Evolutionary conservation across 768 basidiomycete species (phyloP), one percentile per base, ranked within the genome.

Genomic region (Suillus fuscotomentosus): DNA sequence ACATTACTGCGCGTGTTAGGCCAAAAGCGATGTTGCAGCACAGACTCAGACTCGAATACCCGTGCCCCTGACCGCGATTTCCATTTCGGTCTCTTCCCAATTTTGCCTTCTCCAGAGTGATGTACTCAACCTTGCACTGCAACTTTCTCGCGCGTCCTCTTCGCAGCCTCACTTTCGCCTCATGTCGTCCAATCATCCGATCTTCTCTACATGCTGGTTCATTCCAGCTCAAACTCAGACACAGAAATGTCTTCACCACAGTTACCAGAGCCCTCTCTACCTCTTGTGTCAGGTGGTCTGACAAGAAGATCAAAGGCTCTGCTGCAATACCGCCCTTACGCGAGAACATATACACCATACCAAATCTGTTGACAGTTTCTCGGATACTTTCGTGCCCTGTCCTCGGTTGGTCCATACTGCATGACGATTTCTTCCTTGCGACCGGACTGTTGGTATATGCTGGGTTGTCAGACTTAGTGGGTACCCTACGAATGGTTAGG

Each of bases 281-380:
- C 39, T 59, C 24, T 27, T 41, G 39, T 20, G 56, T 36, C 53
- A 64, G 64, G 24, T 42, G 57, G 15, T 39, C 65, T n/a, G 63
- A 63, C 36, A 63, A 61, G 57, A 45, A 65, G 36, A 36, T 41
- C 42, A 54, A 60, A 47, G 54, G 50, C 14, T 14, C 65, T 39
- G 63, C 47, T 57, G 65, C 65, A 60, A 81, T 80, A 60, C 73
- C 71, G 10, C 71, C 75, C n/a, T 68, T 83, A 11, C 83, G 85
- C 68, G 95, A 97, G 75, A 94, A 97, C 72, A 94, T 95, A 65
- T 98, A 97, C 79, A 99, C 97, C 1, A 69, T 97, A 41, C 97
- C 97, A 0, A 99, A 99, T 73, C 71, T 93, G 7, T 81, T 99
- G 48, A 99, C 97, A 1, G 70, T 88, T 27, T 95, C 94, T 2